Conservation (phyloP, 441 rosid species). For the Monsonia emarginata region DNA sequence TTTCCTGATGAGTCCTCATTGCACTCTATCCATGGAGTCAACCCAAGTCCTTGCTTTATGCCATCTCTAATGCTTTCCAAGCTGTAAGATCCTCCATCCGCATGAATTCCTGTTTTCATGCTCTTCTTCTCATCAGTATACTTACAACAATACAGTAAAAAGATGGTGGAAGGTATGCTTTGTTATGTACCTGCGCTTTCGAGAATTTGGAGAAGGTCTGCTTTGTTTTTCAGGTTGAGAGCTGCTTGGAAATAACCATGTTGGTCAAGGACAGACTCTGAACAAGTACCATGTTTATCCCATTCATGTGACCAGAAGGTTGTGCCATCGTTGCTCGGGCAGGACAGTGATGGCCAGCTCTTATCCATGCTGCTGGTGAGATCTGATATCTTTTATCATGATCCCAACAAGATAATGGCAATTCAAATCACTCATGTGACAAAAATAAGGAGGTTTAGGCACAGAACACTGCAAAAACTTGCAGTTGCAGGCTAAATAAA, state of each 20-base stretch:
- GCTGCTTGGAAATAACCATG: not conserved
- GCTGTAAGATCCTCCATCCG: conserved; percentile 27
- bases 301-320: conserved; percentile 15
- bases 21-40: conserved; percentile 54
- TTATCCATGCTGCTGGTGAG: conserved; percentile 1
- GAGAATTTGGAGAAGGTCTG: conserved; percentile 8
- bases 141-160: too few relatives aligned
- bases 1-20: conserved; percentile 45
- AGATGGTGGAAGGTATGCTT: not conserved
- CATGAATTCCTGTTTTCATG: conserved; percentile 27
- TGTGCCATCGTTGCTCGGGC: conserved; percentile 6
- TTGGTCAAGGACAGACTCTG: conserved; percentile 8
- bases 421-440: too few relatives aligned
- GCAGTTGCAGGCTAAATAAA: not conserved
- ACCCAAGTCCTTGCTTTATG: conserved; percentile 31
- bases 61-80: conserved; percentile 23
- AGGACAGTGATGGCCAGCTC: conserved; percentile 13
- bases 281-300: conserved; percentile 17
- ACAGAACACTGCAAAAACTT: too few relatives aligned
- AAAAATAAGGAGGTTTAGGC: too few relatives aligned
- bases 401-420: not conserved
- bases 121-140: too few relatives aligned
- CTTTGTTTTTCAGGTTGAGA: not conserved
- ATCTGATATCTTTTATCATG: not conserved
- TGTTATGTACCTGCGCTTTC: conserved; percentile 26